Conservation (phyloP, 2,329 filamentous ascomycete genomes). For the Pleurostoma richardsiae region DNA sequence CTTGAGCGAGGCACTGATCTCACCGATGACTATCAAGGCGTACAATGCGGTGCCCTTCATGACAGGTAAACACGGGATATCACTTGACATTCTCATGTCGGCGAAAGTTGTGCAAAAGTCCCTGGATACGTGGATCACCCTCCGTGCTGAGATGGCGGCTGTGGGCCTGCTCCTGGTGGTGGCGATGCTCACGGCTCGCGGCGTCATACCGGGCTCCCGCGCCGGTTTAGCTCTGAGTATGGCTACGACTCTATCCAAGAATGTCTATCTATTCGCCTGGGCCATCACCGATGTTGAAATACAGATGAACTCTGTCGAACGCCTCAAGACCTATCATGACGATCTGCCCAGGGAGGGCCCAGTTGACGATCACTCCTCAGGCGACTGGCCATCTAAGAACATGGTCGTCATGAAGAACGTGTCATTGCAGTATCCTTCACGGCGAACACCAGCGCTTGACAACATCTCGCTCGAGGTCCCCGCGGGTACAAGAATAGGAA, state of each 20-base stretch:
- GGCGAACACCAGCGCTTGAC: slow-evolving; percentile 1
- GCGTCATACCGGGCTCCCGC: not conserved
- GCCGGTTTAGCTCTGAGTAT: slow-evolving; percentile 2
- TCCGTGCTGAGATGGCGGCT: slow-evolving; percentile 1
- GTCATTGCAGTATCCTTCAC: slow-evolving; percentile 2
- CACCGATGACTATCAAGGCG: slow-evolving; percentile 1
- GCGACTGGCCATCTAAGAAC: slow-evolving; percentile 1
- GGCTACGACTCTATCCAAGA: slow-evolving; percentile 1
- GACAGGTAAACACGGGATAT: slow-evolving; percentile 1
- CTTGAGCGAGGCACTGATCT: slow-evolving; percentile 1
- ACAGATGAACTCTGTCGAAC: slow-evolving; percentile 3
- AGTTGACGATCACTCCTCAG: not conserved
- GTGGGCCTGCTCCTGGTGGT: not conserved
- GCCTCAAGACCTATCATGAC: slow-evolving; percentile 1
- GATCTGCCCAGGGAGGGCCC: slow-evolving; percentile 1
- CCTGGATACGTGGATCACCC: slow-evolving; percentile 3
- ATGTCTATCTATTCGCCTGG: slow-evolving; percentile 3
- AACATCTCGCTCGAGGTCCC: slow-evolving; percentile 1
- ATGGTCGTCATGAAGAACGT: not conserved
- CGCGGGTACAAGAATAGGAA: slow-evolving; percentile 10
- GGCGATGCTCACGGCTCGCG: not conserved
- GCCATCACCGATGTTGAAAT: slow-evolving; percentile 1
- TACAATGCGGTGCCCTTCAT: slow-evolving; percentile 1
- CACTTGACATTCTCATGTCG: slow-evolving; percentile 1
- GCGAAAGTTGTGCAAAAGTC: slow-evolving; percentile 2